These are phyloP conservation scores for Phytophthora pluvialis DNA, from an alignment of 352 stramenopile genomes.

Conservation along the genomic window DNA sequence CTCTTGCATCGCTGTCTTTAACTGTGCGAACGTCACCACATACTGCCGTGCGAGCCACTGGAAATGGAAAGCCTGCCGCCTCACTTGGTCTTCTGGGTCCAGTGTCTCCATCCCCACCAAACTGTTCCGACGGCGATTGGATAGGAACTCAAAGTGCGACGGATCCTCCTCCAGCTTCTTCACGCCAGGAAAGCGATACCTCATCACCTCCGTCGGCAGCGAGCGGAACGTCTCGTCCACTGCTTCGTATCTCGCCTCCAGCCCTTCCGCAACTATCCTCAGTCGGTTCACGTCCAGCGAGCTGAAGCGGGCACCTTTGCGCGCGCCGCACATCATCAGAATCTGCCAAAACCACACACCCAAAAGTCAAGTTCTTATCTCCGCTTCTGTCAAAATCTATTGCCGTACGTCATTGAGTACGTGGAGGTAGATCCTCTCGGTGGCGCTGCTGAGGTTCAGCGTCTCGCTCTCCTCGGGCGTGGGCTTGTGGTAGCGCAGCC, in stretches of 20 bases:
- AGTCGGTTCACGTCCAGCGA: slow-evolving; percentile 75
- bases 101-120: slow-evolving; percentile 35
- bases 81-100: slow-evolving; percentile 36
- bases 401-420: slow-evolving; percentile 71
- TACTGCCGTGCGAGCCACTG: slow-evolving; percentile 77
- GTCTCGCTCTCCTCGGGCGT: slow-evolving; percentile 69
- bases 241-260: slow-evolving; percentile 56
- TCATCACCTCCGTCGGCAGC: slow-evolving; percentile 65
- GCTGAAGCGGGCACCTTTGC: slow-evolving; percentile 83
- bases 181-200: slow-evolving; percentile 62
- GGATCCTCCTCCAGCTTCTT: slow-evolving; percentile 72
- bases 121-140: slow-evolving; percentile 33
- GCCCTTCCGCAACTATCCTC: slow-evolving; percentile 49
- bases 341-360: slow-evolving; percentile 47
- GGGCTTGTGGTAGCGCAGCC: slow-evolving; percentile 85
- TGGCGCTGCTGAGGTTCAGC: slow-evolving; percentile 78
- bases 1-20: slow-evolving; percentile 55
- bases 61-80: slow-evolving; percentile 68
- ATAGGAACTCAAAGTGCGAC: slow-evolving; percentile 48
- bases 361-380: slow-evolving; percentile 1
- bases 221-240: slow-evolving; percentile 62
- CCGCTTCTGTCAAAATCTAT: background rate
- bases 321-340: slow-evolving; percentile 71
- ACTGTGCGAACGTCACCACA: slow-evolving; percentile 57
- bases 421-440: slow-evolving; percentile 79